Percentiles rank a stretch among this genome's conserved stretches.
These are phyloP conservation scores for Fusarium kyushuense DNA, from an alignment of 2,329 filamentous ascomycete genomes.

Conservation along the genomic window DNA sequence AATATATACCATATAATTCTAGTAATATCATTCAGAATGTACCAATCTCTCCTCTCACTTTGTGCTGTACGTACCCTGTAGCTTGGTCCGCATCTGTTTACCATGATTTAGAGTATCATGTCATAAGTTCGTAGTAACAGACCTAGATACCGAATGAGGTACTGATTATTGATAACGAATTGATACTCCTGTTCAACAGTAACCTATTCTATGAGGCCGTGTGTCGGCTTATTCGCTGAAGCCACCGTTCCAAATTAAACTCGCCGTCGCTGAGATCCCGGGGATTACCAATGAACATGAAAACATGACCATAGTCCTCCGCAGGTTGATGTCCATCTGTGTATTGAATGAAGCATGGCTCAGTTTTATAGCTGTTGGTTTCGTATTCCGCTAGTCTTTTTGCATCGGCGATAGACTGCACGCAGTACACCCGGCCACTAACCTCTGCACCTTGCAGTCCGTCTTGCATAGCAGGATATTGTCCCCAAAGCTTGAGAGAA, in stretches of 20 bases:
- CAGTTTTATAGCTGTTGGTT: not conserved
- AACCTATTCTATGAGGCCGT: not conserved
- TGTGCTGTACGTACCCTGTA: no score
- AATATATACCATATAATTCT: no score
- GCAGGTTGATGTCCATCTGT: not conserved
- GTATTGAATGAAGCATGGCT: not conserved
- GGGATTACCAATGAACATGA: slow-evolving; percentile 1
- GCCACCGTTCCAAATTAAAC: not conserved
- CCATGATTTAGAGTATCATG: no score
- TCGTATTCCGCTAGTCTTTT: slow-evolving; percentile 13
- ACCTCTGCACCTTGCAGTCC: not conserved
- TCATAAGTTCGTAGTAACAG: no score
- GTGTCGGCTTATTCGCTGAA: not conserved
- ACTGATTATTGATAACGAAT: no score
- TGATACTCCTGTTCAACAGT: no score
- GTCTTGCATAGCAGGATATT: slow-evolving; percentile 1
- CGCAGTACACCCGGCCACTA: not conserved
- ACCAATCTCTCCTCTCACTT: no score
- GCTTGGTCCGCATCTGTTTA: no score
- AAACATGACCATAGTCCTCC: not conserved
- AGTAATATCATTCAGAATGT: no score
- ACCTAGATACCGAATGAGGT: no score
- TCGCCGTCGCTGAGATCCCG: not conserved
- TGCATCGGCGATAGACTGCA: not conserved
- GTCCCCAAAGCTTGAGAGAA: slow-evolving; percentile 10